Percentiles rank a stretch among this genome's conserved stretches.
These are phyloP conservation scores for Trypanosoma lewisi DNA, from an alignment of 208 protist genomes.

Conservation along the genomic window DNA sequence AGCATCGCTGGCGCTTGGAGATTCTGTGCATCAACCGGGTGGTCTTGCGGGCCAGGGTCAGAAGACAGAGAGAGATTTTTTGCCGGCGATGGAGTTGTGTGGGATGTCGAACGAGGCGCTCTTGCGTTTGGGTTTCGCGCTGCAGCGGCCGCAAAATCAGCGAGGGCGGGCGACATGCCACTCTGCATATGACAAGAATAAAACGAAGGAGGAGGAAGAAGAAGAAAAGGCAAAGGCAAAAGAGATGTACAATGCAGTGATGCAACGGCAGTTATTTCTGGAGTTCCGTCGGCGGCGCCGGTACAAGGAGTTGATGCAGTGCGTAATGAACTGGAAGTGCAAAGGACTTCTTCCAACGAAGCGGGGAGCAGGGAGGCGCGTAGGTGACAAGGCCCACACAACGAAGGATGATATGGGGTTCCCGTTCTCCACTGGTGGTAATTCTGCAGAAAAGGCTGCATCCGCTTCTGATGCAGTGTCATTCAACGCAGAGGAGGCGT, in stretches of 20 bases:
- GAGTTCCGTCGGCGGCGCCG: constrained; percentile 21
- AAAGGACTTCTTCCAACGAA: constrained; percentile 28
- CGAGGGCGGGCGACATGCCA: background rate
- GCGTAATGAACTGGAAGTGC: constrained; percentile 68
- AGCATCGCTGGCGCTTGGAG: background rate
- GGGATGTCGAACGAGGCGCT: constrained; percentile 28
- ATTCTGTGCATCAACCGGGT: background rate
- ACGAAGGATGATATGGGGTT: background rate
- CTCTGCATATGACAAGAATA: constrained; percentile 16
- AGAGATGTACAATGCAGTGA: background rate
- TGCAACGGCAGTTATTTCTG: constrained; percentile 24
- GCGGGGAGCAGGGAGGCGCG: background rate
- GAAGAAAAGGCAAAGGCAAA: constrained; percentile 12
- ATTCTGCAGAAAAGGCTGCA: background rate
- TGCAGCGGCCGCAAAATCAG: constrained; percentile 12
- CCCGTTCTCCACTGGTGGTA: background rate
- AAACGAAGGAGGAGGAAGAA: constrained; percentile 26
- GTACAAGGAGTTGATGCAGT: constrained; percentile 41
- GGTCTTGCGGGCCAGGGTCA: background rate
- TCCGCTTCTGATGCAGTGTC: background rate
- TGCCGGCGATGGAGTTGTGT: constrained; percentile 6
- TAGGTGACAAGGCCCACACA: background rate
- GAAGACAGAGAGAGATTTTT: background rate
- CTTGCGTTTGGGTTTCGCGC: constrained; percentile 29
- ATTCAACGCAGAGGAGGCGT: constrained; percentile 43